phyloP scores from a whole-genome alignment of 257 asterid species.

The Schizonepeta tenuifolia region DNA sequence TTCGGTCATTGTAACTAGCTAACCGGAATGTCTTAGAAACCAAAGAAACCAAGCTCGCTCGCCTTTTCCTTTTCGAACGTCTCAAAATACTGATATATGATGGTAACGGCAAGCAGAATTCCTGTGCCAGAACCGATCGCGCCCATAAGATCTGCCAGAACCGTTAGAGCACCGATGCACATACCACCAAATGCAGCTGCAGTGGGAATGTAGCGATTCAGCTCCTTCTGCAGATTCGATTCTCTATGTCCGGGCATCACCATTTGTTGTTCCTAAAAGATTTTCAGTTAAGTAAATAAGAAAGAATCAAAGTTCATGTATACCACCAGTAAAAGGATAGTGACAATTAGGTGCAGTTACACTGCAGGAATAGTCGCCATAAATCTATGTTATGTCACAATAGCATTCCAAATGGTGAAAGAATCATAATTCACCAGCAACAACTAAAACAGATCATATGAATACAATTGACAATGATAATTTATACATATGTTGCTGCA shows the following conservation, averaged over 20 bases:
- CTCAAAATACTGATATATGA: slow-evolving; percentile 88
- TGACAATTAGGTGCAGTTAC: not conserved
- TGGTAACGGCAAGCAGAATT: slow-evolving; percentile 80
- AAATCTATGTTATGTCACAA: not conserved
- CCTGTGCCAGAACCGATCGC: slow-evolving; percentile 97
- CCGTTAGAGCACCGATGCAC: slow-evolving; percentile 90
- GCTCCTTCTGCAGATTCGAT: slow-evolving; percentile 80
- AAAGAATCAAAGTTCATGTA: not conserved
- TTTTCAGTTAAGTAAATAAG: not conserved
- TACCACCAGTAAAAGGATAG: not conserved
- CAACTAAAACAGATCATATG: no score
- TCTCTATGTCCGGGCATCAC: slow-evolving; percentile 97
- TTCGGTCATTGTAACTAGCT: slow-evolving; percentile 25
- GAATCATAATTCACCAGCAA: not conserved
- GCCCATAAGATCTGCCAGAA: slow-evolving; percentile 91
- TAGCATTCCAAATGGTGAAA: not conserved
- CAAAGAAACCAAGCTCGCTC: slow-evolving; percentile 87
- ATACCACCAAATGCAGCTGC: slow-evolving; percentile 95
- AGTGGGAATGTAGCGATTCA: slow-evolving; percentile 90
- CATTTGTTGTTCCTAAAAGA: slow-evolving; percentile 89
- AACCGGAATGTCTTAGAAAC: slow-evolving; percentile 48
- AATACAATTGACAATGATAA: not conserved
- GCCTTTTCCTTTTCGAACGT: slow-evolving; percentile 94
- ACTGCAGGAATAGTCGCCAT: not conserved
- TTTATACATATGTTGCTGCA: not conserved